Evolutionary conservation across 306 rosid genomes (phyloP).

Genomic region (Gastrolobium villosum): DNA sequence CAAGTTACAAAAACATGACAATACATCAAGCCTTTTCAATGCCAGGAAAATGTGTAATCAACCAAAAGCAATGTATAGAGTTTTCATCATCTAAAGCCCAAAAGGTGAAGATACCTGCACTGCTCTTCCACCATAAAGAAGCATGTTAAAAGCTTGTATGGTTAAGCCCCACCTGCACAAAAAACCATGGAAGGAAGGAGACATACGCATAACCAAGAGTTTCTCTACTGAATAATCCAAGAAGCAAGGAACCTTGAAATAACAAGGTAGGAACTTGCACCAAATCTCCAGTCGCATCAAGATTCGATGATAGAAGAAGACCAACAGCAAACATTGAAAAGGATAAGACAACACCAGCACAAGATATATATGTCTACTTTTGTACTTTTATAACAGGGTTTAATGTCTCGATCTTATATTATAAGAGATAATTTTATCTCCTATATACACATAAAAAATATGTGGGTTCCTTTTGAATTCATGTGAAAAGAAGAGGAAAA

Average conservation of each 20-base stretch:
- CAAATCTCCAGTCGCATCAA: constrained; percentile 83
- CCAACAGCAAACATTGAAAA: constrained; percentile 96
- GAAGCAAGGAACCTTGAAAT: constrained; percentile 99
- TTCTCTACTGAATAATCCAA: constrained; percentile 98
- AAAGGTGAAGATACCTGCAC: constrained; percentile 70
- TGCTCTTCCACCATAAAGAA: constrained; percentile 98
- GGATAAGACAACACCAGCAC: constrained; percentile 86
- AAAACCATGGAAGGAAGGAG: constrained; percentile 49
- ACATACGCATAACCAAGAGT: constrained; percentile 97
- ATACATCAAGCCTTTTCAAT: constrained; percentile 24
- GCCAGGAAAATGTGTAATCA: constrained; percentile 23
- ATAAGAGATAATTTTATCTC: too few relatives aligned
- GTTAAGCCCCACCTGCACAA: constrained; percentile 91
- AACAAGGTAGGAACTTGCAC: constrained; percentile 96
- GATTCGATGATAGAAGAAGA: constrained; percentile 87
- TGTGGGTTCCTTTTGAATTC: too few relatives aligned
- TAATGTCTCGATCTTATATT: too few relatives aligned
- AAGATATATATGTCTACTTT: constrained; percentile 93
- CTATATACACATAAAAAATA: too few relatives aligned
- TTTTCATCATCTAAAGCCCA: constrained; percentile 38
- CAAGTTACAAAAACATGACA: constrained; percentile 22
- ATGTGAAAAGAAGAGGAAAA: too few relatives aligned
- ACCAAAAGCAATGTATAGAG: constrained; percentile 5
- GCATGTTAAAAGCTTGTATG: constrained; percentile 97
- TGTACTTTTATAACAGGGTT: constrained; percentile 69